Percentiles rank a stretch among this genome's conserved stretches.
Conservation (phyloP, 2,329 filamentous ascomycete species). For the Pleoardoris graminearum region DNA sequence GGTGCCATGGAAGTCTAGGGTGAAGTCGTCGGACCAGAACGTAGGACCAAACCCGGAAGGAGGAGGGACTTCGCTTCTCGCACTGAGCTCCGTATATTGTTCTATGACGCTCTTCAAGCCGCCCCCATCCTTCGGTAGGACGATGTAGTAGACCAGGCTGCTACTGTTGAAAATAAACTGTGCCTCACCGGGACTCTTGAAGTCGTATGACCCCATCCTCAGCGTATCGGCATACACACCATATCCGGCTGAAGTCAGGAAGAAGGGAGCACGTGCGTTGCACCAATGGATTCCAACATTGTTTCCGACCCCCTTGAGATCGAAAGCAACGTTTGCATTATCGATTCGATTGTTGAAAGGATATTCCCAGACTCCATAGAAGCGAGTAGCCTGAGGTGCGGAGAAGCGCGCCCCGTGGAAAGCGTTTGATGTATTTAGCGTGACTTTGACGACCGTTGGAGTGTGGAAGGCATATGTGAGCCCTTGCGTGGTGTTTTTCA, state of each 20-base stretch:
- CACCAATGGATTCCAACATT: slow-evolving; percentile 40
- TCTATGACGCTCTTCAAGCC: slow-evolving; percentile 29
- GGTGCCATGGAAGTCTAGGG: slow-evolving; percentile 38
- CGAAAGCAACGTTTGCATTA: slow-evolving; percentile 28
- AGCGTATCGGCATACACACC: slow-evolving; percentile 42
- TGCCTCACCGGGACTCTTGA: slow-evolving; percentile 25
- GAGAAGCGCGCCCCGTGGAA: slow-evolving; percentile 29
- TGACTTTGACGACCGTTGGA: slow-evolving; percentile 26
- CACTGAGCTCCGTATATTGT: slow-evolving; percentile 33
- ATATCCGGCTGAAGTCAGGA: slow-evolving; percentile 37
- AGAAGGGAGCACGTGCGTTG: slow-evolving; percentile 44
- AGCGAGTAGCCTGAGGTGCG: slow-evolving; percentile 10
- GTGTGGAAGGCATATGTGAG: slow-evolving; percentile 22
- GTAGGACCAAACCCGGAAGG: slow-evolving; percentile 40
- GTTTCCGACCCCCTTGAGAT: slow-evolving; percentile 34
- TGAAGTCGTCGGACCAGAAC: slow-evolving; percentile 44
- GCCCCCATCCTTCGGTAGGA: slow-evolving; percentile 20
- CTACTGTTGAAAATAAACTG: slow-evolving; percentile 38
- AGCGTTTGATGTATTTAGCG: slow-evolving; percentile 21
- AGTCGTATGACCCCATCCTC: slow-evolving; percentile 37
- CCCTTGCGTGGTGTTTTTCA: slow-evolving; percentile 17
- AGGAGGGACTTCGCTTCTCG: slow-evolving; percentile 35
- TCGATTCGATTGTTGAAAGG: slow-evolving; percentile 26
- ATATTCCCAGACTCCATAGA: slow-evolving; percentile 36
- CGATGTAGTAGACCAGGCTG: slow-evolving; percentile 37